Evolutionary conservation across 768 basidiomycete genomes (phyloP).

Genomic region (Collybia sordida): DNA sequence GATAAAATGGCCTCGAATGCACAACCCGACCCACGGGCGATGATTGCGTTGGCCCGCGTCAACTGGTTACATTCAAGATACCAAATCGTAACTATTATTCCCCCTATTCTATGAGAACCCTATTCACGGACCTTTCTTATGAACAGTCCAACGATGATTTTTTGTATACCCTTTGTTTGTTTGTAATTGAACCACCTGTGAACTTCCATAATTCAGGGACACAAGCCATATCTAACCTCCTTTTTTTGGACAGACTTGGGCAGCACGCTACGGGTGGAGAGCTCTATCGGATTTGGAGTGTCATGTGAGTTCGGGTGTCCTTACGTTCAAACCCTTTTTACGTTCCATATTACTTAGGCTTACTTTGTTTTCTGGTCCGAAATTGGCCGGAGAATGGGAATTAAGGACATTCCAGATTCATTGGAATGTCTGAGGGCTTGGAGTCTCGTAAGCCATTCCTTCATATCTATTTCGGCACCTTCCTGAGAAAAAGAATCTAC

Average conservation of each 20-base stretch:
- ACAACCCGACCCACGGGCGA: slow-evolving; percentile 35
- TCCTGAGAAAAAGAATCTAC: too few relatives aligned
- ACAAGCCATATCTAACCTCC: not conserved
- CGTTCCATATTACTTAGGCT: slow-evolving; percentile 23
- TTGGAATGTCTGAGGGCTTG: slow-evolving; percentile 35
- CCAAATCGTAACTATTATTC: slow-evolving; percentile 31
- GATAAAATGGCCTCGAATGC: slow-evolving; percentile 7
- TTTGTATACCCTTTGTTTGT: slow-evolving; percentile 39
- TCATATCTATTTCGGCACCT: not conserved
- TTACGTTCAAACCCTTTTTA: not conserved
- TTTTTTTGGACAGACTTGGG: slow-evolving; percentile 32
- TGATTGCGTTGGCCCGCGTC: slow-evolving; percentile 37
- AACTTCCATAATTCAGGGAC: slow-evolving; percentile 1
- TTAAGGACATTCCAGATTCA: slow-evolving; percentile 43
- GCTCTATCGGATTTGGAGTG: slow-evolving; percentile 41
- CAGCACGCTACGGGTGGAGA: slow-evolving; percentile 43
- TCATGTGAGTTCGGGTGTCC: slow-evolving; percentile 24
- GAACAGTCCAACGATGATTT: slow-evolving; percentile 38
- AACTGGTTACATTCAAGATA: slow-evolving; percentile 45
- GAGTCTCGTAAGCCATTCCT: slow-evolving; percentile 29
- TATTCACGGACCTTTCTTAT: slow-evolving; percentile 8
- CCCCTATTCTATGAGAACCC: not conserved
- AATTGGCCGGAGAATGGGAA: slow-evolving; percentile 46
- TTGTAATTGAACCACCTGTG: slow-evolving; percentile 38
- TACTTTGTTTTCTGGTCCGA: slow-evolving; percentile 44